phyloP scores from a whole-genome alignment of 2,329 filamentous ascomycete species.

The Helotiales sp. region DNA sequence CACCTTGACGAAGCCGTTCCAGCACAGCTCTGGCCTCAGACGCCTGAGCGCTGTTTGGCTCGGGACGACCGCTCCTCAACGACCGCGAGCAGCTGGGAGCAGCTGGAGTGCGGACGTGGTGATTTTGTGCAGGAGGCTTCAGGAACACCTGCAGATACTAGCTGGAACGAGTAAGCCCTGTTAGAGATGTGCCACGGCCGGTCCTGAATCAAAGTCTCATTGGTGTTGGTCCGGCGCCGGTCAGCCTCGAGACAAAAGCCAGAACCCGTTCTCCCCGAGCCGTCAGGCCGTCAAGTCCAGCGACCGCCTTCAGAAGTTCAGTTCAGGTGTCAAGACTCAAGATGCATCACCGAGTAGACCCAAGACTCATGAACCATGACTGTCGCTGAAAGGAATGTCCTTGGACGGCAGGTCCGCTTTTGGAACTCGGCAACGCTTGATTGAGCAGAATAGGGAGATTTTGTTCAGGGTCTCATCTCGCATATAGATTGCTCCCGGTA shows the following conservation, averaged over 20 bases:
- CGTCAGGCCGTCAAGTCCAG: background rate
- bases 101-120: background rate
- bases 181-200: slow-evolving; percentile 1
- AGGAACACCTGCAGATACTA: slow-evolving; percentile 1
- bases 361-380: background rate
- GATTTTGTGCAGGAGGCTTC: slow-evolving; percentile 4
- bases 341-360: background rate
- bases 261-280: background rate
- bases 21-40: slow-evolving; percentile 1
- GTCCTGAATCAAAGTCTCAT: background rate
- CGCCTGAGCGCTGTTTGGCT: slow-evolving; percentile 1
- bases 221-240: background rate
- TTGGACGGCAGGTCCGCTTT: background rate
- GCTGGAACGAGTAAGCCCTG: background rate
- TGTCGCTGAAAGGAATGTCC: background rate
- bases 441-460: slow-evolving; percentile 4
- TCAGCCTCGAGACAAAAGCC: slow-evolving; percentile 3
- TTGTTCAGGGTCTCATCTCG: slow-evolving; percentile 8
- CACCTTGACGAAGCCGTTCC: background rate
- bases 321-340: too few species aligned
- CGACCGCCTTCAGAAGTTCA: background rate
- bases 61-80: background rate
- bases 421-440: background rate
- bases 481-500: slow-evolving; percentile 2
- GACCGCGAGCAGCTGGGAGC: background rate